Evolutionary conservation across 495 filamentous ascomycete species (phyloP).

Genomic region (Podospora appendiculata): DNA sequence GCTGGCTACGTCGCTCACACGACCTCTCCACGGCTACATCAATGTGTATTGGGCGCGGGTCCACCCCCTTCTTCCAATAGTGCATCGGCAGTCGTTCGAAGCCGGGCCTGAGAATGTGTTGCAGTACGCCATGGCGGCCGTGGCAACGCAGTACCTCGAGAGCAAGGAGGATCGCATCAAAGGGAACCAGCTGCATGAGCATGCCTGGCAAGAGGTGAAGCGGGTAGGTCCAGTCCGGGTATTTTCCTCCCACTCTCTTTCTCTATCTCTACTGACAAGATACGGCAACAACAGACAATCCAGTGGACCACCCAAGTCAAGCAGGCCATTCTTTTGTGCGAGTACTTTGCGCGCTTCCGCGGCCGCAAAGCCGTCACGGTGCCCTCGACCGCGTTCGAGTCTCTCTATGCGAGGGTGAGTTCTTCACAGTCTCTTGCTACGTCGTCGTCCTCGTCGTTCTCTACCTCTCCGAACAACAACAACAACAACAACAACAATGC

Average conservation of each 20-base stretch:
- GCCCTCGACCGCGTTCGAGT: constrained; percentile 41
- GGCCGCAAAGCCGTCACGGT: constrained; percentile 36
- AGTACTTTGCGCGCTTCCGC: constrained; percentile 46
- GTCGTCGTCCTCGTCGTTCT: constrained; percentile 17
- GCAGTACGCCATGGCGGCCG: constrained; percentile 41
- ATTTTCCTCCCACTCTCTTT: neutral
- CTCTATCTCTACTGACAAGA: neutral
- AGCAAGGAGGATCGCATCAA: constrained; percentile 36
- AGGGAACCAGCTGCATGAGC: constrained; percentile 37
- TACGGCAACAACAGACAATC: constrained; percentile 16
- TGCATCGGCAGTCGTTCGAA: constrained; percentile 34
- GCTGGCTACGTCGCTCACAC: constrained; percentile 23
- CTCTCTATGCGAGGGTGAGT: constrained; percentile 46
- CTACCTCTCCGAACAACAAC: constrained; percentile 10
- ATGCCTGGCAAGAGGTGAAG: constrained; percentile 36
- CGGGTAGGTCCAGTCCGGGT: constrained; percentile 16
- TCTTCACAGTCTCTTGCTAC: constrained; percentile 22
- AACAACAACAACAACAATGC: constrained; percentile 8
- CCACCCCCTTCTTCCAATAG: constrained; percentile 32
- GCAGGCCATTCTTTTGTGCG: constrained; percentile 49
- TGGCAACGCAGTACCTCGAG: constrained; percentile 38
- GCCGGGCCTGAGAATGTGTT: constrained; percentile 30
- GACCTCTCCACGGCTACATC: constrained; percentile 30
- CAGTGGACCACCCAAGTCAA: constrained; percentile 42
- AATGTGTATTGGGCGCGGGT: constrained; percentile 37